Percentiles rank a stretch among this genome's conserved stretches.
phyloP scores from a whole-genome alignment of 441 rosid genomes.

The Populus trichocarpa region DNA sequence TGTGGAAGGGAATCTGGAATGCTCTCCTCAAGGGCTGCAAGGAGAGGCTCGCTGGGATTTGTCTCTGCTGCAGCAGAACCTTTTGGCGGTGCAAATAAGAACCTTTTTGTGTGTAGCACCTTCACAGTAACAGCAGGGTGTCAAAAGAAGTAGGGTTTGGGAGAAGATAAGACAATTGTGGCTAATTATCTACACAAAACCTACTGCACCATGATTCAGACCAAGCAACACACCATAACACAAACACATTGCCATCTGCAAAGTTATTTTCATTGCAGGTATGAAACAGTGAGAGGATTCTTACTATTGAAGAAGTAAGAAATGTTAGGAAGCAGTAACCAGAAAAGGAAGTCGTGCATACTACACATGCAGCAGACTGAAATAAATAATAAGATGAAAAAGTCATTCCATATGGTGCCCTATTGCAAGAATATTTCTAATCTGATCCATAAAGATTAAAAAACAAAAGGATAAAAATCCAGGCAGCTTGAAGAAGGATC shows the following conservation, averaged over 20 bases:
- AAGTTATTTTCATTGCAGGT: neutral
- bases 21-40: slow-evolving; percentile 78
- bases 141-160: slow-evolving; percentile 7
- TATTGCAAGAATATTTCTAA: neutral
- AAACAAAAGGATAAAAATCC: neutral
- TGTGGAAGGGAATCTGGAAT: slow-evolving; percentile 68
- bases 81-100: slow-evolving; percentile 74
- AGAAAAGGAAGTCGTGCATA: neutral
- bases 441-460: neutral
- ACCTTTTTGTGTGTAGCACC: slow-evolving; percentile 78
- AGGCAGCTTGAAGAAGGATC: neutral
- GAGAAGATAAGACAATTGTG: no score
- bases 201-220: neutral
- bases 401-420: neutral
- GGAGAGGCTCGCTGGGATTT: slow-evolving; percentile 93
- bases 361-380: neutral
- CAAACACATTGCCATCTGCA: neutral
- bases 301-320: neutral
- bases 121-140: slow-evolving; percentile 26
- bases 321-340: neutral
- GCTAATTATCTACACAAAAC: neutral
- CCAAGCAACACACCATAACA: neutral
- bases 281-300: neutral
- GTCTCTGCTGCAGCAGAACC: slow-evolving; percentile 98
- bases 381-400: neutral